Evolutionary conservation across 441 rosid species (phyloP).

Genomic region (Corymbia calophylla): DNA sequence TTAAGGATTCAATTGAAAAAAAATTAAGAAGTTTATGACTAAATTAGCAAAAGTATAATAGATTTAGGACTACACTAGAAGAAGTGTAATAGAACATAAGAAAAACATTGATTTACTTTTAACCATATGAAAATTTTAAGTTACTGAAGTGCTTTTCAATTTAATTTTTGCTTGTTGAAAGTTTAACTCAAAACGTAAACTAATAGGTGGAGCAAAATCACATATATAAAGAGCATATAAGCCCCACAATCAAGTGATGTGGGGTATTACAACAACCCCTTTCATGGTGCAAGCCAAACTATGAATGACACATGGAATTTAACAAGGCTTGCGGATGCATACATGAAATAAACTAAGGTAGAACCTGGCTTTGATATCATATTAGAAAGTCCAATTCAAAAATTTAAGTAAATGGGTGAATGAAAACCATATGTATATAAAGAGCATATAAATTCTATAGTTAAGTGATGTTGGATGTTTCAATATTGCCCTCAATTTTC

Average conservation of each 20-base stretch:
- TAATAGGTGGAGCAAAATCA: too few relatives aligned
- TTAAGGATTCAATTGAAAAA: rapidly evolving
- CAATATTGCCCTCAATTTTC: background rate
- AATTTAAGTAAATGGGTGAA: too few relatives aligned
- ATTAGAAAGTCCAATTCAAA: too few relatives aligned
- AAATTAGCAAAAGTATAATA: rapidly evolving
- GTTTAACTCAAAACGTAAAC: too few relatives aligned
- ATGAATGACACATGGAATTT: background rate
- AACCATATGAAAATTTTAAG: background rate
- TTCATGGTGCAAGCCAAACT: background rate
- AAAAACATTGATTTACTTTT: background rate
- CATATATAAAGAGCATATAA: too few relatives aligned
- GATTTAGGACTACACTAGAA: too few relatives aligned
- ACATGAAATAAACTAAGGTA: rapidly evolving
- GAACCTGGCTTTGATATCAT: too few relatives aligned
- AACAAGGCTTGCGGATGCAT: too few relatives aligned
- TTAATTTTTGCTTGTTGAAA: background rate
- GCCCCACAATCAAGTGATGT: background rate
- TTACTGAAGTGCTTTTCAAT: background rate
- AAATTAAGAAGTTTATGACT: rapidly evolving
- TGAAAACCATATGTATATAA: background rate
- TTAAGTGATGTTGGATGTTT: background rate
- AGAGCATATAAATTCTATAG: too few relatives aligned
- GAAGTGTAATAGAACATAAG: too few relatives aligned
- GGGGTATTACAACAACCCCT: background rate